A percentile compares a stretch with the other conserved stretches of the same genome.
These are phyloP conservation scores for Calonectria hongkongensis DNA, from an alignment of 2,329 filamentous ascomycete species.

Conservation along the genomic window DNA sequence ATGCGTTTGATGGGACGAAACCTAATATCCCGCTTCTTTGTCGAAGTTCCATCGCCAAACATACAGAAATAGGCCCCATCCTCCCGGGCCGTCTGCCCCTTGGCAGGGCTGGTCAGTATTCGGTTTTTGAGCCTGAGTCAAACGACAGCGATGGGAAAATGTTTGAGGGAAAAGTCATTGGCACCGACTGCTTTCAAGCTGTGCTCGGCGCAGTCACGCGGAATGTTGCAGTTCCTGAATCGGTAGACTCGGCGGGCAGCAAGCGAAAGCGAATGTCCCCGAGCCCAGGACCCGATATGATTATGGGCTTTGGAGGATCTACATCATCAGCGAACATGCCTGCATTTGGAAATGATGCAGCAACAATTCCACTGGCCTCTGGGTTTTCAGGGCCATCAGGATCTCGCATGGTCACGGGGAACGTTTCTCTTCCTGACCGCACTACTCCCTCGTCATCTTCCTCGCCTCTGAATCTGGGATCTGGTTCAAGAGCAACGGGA, in stretches of 20 bases:
- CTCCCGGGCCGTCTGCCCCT: slow-evolving; percentile 68
- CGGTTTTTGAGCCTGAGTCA: neutral
- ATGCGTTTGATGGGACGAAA: slow-evolving; percentile 54
- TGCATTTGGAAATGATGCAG: slow-evolving; percentile 11
- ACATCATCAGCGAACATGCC: slow-evolving; percentile 2
- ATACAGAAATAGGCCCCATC: slow-evolving; percentile 63
- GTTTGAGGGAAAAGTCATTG: slow-evolving; percentile 27
- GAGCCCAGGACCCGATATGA: slow-evolving; percentile 50
- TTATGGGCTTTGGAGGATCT: slow-evolving; percentile 18
- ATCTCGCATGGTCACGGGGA: slow-evolving; percentile 36
- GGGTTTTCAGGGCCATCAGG: slow-evolving; percentile 23
- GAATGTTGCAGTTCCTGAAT: slow-evolving; percentile 52
- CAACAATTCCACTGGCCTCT: neutral
- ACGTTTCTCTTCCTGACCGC: slow-evolving; percentile 56
- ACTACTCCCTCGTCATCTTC: slow-evolving; percentile 59
- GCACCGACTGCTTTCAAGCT: slow-evolving; percentile 56
- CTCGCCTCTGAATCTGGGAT: slow-evolving; percentile 53
- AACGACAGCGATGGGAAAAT: neutral
- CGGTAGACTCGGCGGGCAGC: slow-evolving; percentile 46
- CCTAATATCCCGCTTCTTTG: slow-evolving; percentile 70
- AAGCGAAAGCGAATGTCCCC: slow-evolving; percentile 59
- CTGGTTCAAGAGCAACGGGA: slow-evolving; percentile 50
- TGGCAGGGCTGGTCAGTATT: slow-evolving; percentile 18
- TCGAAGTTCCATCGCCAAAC: slow-evolving; percentile 65
- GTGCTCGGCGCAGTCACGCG: slow-evolving; percentile 59